These are phyloP conservation scores for Boletus subcaerulescens DNA, from an alignment of 768 basidiomycete genomes.

Conservation along the genomic window DNA sequence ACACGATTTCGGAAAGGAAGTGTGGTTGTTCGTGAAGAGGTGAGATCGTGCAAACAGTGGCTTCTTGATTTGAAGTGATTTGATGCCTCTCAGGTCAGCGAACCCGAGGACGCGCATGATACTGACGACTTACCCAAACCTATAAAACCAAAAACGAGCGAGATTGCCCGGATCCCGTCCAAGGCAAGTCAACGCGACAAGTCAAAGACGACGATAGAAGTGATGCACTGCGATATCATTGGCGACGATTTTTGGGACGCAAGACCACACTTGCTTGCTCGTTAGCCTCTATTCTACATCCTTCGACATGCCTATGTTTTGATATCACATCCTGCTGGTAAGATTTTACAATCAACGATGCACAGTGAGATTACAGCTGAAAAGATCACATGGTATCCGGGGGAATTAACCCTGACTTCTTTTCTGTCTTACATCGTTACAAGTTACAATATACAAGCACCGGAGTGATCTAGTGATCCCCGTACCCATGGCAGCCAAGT, in stretches of 20 bases:
- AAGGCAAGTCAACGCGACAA: conserved; percentile 34
- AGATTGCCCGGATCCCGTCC: conserved; percentile 14
- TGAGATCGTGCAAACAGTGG: conserved; percentile 11
- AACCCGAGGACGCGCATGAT: conserved; percentile 2
- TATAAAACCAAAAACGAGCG: not conserved
- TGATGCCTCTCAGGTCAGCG: conserved; percentile 2
- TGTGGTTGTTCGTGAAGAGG: conserved; percentile 69
- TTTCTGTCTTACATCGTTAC: no score
- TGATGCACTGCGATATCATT: conserved; percentile 84
- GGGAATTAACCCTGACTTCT: no score
- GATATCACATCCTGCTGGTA: no score
- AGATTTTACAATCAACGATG: no score
- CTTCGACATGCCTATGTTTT: no score
- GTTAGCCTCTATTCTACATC: not conserved
- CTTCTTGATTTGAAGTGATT: not conserved
- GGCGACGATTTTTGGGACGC: conserved; percentile 75
- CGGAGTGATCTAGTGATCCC: no score
- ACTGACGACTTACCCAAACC: not conserved
- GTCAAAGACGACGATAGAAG: conserved; percentile 44
- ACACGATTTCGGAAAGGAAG: conserved; percentile 82
- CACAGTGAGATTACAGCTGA: no score
- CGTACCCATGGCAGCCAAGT: no score
- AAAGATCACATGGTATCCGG: no score
- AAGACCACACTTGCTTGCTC: conserved; percentile 49
- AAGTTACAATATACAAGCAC: no score